These are phyloP conservation scores for Pseudomicrostroma phylloplanum DNA, from an alignment of 1,284 basidiomycete genomes.

Conservation along the genomic window DNA sequence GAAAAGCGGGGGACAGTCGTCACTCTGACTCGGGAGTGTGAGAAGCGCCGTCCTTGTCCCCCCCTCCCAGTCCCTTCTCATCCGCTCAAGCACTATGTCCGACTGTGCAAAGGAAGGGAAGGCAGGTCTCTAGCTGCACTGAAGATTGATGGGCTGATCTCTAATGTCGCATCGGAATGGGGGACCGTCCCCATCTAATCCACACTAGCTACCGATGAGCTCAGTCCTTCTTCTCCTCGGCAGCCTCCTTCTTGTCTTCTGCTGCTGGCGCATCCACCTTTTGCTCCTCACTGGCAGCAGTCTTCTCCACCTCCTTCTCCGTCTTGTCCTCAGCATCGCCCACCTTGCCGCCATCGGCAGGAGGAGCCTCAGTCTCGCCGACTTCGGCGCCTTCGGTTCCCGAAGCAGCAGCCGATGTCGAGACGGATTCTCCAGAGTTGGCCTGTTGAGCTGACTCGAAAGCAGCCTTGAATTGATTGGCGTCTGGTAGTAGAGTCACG, in stretches of 20 bases:
- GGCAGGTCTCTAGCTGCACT: too few relatives aligned
- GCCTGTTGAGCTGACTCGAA: slow-evolving; percentile 42
- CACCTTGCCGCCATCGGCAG: slow-evolving; percentile 15
- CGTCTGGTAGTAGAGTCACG: slow-evolving; percentile 22
- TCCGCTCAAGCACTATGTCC: too few relatives aligned
- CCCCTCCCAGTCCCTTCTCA: too few relatives aligned
- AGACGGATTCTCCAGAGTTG: slow-evolving; percentile 24
- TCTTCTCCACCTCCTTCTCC: slow-evolving; percentile 17
- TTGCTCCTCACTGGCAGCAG: slow-evolving; percentile 10
- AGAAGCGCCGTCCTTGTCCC: too few relatives aligned
- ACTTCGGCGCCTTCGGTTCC: slow-evolving; percentile 15
- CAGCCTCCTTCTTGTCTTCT: slow-evolving; percentile 16
- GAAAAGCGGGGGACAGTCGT: too few relatives aligned
- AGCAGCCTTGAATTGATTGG: slow-evolving; percentile 46
- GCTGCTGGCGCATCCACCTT: slow-evolving; percentile 21
- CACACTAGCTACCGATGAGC: too few relatives aligned
- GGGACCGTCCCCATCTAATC: too few relatives aligned
- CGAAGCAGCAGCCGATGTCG: neutral
- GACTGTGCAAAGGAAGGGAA: too few relatives aligned
- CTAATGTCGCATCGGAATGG: too few relatives aligned
- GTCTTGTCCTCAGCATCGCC: slow-evolving; percentile 18
- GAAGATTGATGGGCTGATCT: too few relatives aligned
- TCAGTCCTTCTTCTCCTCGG: neutral
- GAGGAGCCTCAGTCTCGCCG: slow-evolving; percentile 18
- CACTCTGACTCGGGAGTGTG: too few relatives aligned